Evolutionary conservation across 441 rosid genomes (phyloP), one percentile per base, ranked within the genome.

Genomic region (Mallotus japonicus): DNA sequence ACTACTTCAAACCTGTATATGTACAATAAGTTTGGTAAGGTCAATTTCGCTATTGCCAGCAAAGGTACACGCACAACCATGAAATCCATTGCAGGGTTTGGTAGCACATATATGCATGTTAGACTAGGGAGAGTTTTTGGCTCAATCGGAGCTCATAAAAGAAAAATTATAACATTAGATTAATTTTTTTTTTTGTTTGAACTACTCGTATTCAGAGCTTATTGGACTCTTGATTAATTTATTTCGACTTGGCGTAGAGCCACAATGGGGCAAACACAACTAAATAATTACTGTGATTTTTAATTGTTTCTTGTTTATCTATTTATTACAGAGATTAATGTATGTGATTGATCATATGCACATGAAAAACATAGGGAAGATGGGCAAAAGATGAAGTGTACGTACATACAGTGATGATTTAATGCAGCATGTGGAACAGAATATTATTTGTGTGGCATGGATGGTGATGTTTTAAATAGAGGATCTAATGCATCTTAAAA

Each of bases 21-120:
- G 32, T 28, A 28, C 64, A 54, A 34, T 73, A 64, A 69, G 13
- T 54, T 67, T 42, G 62, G 62, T 24, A 53, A 54, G 61, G 74
- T 54, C 20, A n/a, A 28, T 28, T 28, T 28, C 32, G 20, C 17
- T 74, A 34, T 34, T 22, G 65, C 62, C 72, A 57, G 56, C 55
- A 40, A 53, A 54, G 7, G 17, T 22, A 44, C n/a, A 71, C n/a
- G 3, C 44, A 15, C 63, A 63, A 53, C 46, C 15, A 55, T 49
- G 69, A 61, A 58, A 17, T 64, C 44, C 15, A 22, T 5, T 40
- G 0, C 28, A 24, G 40, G 40, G 6, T 37, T 28, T 37, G 40
- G 6, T 37, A 37, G 40, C 0, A 37, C 5, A 37, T 37, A 60
- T 66, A 5, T 14, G 19, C 56, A 53, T 54, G 12, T 44, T 44